Evolutionary conservation across 179 eudicot genomes (phyloP), one percentile per base, ranked within the genome.

Genomic region (Beta lomatogona): DNA sequence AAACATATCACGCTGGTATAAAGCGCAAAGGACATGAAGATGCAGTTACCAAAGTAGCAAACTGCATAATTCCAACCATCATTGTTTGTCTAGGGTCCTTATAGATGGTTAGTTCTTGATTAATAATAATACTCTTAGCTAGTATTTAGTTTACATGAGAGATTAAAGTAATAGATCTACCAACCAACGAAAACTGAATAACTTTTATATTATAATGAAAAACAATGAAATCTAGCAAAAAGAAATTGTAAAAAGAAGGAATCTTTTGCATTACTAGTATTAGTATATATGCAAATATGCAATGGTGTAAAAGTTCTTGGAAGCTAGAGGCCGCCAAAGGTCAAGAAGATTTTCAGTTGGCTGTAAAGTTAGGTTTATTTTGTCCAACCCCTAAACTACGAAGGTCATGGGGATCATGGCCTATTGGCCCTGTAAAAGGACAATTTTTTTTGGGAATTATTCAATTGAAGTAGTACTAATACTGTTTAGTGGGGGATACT

Each of bases 271-370:
- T 6, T 66, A 66, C 10, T 66, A 65, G 10, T 21, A 21, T 9
- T 21, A 9, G 36, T 9, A 21, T 28, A 21, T 6, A 21, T 21
- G 10, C 10, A 8, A 64, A 22, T 0, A 0, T 6, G 7, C 5
- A n/a, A n/a, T n/a, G n/a, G n/a, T n/a, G n/a, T 21, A 54, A 28
- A 54, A 48, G 59, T 21, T 28, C 9, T 66, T 66, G 61, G 73
- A 58, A 58, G 76, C 69, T 71, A 13, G 57, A 79, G 76, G 28
- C 76, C 68, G 74, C 81, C 81, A 78, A 78, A 54, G 81, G 81
- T 55, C 81, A 69, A 18, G 4, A 50, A 58, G 53, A 58, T 18
- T 18, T 69, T 28, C 7, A 28, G 53, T 15, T 19, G 36, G 13
- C 69, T 76, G 79, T 61, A 79, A 79, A 69, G 54, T 41, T 41